phyloP scores from a whole-genome alignment of 768 basidiomycete genomes.

The Pulveroboletus frians region DNA sequence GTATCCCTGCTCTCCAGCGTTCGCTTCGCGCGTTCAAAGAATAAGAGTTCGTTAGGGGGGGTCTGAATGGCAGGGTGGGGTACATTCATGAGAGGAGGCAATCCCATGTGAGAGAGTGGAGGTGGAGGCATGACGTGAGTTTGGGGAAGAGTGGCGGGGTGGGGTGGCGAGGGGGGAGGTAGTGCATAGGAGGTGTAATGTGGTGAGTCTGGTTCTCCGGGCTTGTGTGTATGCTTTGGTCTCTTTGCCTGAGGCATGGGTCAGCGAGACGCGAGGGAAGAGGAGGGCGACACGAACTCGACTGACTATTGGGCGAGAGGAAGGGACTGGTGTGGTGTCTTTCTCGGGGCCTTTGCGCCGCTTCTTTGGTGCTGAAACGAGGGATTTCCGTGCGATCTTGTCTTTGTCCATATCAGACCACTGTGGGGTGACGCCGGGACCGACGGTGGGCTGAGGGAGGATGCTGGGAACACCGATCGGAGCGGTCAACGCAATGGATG shows the following conservation, averaged over 20 bases:
- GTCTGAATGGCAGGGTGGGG: constrained; percentile 31
- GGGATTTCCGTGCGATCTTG: constrained; percentile 41
- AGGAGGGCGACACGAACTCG: constrained; percentile 35
- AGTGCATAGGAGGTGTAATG: constrained; percentile 43
- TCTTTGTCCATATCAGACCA: constrained; percentile 40
- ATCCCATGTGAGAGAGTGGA: constrained; percentile 22
- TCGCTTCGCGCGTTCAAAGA: constrained; percentile 92
- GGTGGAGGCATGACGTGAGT: constrained; percentile 29
- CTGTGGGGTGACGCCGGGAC: constrained; percentile 30
- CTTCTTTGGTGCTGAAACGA: constrained; percentile 43
- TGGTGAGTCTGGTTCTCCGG: constrained; percentile 51
- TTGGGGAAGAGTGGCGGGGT: constrained; percentile 16
- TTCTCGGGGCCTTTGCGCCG: constrained; percentile 64
- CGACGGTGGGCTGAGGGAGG: constrained; percentile 43
- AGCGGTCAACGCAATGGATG: constrained; percentile 38
- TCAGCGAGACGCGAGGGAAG: constrained; percentile 4
- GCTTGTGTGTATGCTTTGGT: constrained; percentile 56
- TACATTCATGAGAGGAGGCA: constrained; percentile 22
- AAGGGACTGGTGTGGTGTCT: constrained; percentile 57
- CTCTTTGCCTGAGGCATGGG: constrained; percentile 47
- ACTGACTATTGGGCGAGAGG: constrained; percentile 44
- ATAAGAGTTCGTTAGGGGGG: constrained; percentile 73
- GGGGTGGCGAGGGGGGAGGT: constrained; percentile 33
- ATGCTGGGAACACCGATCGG: constrained; percentile 42
- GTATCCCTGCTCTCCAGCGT: constrained; percentile 67